These are phyloP conservation scores for Fusarium napiforme DNA, from an alignment of 2,329 filamentous ascomycete genomes.

Conservation along the genomic window DNA sequence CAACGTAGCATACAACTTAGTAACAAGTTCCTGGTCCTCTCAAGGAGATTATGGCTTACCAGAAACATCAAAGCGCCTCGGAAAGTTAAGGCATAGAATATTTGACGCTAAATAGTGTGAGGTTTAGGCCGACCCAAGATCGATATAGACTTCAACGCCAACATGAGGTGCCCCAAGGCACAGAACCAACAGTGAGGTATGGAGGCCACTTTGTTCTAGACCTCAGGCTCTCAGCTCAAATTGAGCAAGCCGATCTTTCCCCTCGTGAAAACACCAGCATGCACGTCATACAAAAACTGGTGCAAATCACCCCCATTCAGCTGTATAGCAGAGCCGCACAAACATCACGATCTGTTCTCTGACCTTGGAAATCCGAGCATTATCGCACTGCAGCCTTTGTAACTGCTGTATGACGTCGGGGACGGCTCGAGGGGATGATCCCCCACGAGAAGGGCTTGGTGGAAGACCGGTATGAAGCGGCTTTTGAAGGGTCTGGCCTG, in stretches of 20 bases:
- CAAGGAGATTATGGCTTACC: not conserved
- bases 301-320: not conserved
- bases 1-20: not conserved
- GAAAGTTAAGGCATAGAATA: not conserved
- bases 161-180: not conserved
- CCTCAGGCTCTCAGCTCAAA: not conserved
- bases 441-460: conserved; percentile 21
- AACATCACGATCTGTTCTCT: not conserved
- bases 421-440: conserved; percentile 8
- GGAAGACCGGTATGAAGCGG: conserved; percentile 17
- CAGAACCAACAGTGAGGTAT: not conserved
- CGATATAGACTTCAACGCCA: not conserved
- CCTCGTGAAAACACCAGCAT: not conserved
- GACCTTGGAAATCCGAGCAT: not conserved
- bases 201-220: not conserved
- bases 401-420: conserved; percentile 15
- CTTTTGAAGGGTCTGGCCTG: conserved; percentile 2
- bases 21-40: not conserved
- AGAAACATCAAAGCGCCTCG: not conserved
- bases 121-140: conserved; percentile 1
- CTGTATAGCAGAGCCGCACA: conserved; percentile 12
- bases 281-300: conserved; percentile 10
- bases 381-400: not conserved
- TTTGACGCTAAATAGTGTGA: not conserved
- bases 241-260: not conserved